Percentiles rank a stretch among this genome's conserved stretches.
Conservation (phyloP, 2,329 filamentous ascomycete genomes). For the Fusarium sp. region DNA sequence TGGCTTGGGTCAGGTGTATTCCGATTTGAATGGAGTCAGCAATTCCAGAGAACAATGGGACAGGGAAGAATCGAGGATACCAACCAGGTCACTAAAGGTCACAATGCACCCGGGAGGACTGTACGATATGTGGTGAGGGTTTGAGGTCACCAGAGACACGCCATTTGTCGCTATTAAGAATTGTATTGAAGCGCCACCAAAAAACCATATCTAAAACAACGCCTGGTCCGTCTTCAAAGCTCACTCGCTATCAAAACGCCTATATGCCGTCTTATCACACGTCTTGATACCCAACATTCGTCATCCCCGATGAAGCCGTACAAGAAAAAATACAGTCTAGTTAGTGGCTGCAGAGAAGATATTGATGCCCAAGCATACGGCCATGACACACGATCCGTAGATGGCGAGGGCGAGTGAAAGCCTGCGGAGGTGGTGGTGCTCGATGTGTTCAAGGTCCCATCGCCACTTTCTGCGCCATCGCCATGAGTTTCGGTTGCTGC, state of each 20-base stretch:
- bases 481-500: slow-evolving; percentile 48
- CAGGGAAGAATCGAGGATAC: neutral
- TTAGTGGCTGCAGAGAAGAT: slow-evolving; percentile 78
- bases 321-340: slow-evolving; percentile 23
- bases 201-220: slow-evolving; percentile 39
- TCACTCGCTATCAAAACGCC: slow-evolving; percentile 34
- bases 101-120: slow-evolving; percentile 1
- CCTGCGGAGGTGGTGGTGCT: slow-evolving; percentile 73
- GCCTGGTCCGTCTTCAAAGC: slow-evolving; percentile 28
- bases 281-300: slow-evolving; percentile 30
- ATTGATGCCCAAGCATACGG: slow-evolving; percentile 87
- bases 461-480: slow-evolving; percentile 67
- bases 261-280: slow-evolving; percentile 34
- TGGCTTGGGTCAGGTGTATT: slow-evolving; percentile 34
- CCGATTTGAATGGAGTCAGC: slow-evolving; percentile 7
- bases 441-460: slow-evolving; percentile 72
- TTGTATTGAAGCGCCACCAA: slow-evolving; percentile 34
- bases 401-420: slow-evolving; percentile 79
- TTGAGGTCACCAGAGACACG: slow-evolving; percentile 1
- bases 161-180: slow-evolving; percentile 31
- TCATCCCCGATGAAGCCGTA: slow-evolving; percentile 33
- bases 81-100: neutral
- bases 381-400: slow-evolving; percentile 90
- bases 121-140: slow-evolving; percentile 25
- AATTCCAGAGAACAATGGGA: slow-evolving; percentile 3